Base-by-base conservation (phyloP, 2,329 filamentous ascomycete genomes). In the Fonsecaea pugnacius region DNA sequence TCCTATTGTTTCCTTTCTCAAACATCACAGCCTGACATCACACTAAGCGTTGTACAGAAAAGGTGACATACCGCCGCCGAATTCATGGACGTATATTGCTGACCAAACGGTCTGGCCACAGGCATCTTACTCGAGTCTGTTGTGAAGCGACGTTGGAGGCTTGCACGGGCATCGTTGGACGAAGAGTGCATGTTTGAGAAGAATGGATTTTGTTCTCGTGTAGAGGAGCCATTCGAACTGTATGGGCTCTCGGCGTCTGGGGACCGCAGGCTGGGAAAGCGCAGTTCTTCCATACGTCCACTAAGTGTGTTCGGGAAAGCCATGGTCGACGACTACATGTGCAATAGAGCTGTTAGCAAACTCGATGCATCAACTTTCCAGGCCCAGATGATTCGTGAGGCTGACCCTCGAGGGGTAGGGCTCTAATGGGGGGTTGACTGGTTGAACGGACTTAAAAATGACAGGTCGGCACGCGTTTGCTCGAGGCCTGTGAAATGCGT, bases 71-170 rank as follows among this genome's bases (percentile, higher is more conserved):
- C 73, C 69, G 62, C 73, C 58, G 62, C 72, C 59, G 64, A 69
- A 65, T 64, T 73, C 67, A 70, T 71, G 52, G 62, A 70, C 61
- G 59, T 69, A 61, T 64, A 72, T 69, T 64, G 73, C 62, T 72
- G 72, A 63, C 69, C 58, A 58, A 68, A 71, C 14, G 70, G 67
- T 53, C 68, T 58, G 8, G 62, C 62, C 35, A 55, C 91, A 77
- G 90, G 89, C 78, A 94, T 82, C 84, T 92, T 85, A 78, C 91
- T 84, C 79, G 91, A 88, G 80, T 96, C 96, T 63, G 93, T 95
- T 69, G 94, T 98, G 80, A 98, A 98, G 75, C 94, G 90, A 74
- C 94, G 89, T 78, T 93, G 91, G 75, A 98, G 83, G 72, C 88
- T 88, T 68, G 87, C 86, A 78, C 93, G 88, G 70, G 85, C 85